Conservation (phyloP, 1,284 basidiomycete genomes). For the Mycosarcoma mackinlayi region DNA sequence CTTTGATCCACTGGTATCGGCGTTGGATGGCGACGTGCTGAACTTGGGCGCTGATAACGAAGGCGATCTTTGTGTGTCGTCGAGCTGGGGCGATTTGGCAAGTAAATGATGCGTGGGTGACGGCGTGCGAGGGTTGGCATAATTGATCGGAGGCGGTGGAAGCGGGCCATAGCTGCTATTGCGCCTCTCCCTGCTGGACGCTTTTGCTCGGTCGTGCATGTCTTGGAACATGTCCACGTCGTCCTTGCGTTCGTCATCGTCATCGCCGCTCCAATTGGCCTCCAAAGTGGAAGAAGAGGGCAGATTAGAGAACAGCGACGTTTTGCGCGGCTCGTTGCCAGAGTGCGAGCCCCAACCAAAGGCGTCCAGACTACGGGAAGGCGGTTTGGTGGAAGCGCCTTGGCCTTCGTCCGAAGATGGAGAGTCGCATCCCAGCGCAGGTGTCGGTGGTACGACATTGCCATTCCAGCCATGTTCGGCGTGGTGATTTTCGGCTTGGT, state of each 20-base stretch:
- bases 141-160: slow-evolving; percentile 41
- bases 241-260: slow-evolving; percentile 39
- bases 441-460: slow-evolving; percentile 46
- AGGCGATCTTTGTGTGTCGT: slow-evolving; percentile 2
- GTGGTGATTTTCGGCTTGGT: slow-evolving; percentile 4
- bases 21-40: not conserved
- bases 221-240: slow-evolving; percentile 33
- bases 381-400: slow-evolving; percentile 3
- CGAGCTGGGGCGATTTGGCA: slow-evolving; percentile 33
- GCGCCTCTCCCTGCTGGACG: slow-evolving; percentile 34
- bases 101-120: slow-evolving; percentile 35
- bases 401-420: slow-evolving; percentile 25
- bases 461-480: slow-evolving; percentile 31
- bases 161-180: slow-evolving; percentile 15
- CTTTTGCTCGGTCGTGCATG: slow-evolving; percentile 29
- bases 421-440: slow-evolving; percentile 41
- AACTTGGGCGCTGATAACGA: slow-evolving; percentile 8
- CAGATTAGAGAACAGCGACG: slow-evolving; percentile 34
- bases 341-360: slow-evolving; percentile 36
- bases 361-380: slow-evolving; percentile 31
- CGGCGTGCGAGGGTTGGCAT: slow-evolving; percentile 23
- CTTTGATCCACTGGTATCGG: not conserved
- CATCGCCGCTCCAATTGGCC: slow-evolving; percentile 48
- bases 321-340: slow-evolving; percentile 14
- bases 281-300: slow-evolving; percentile 35